Percentiles rank a stretch among this genome's conserved stretches.
phyloP scores from a whole-genome alignment of 2,329 filamentous ascomycete genomes.

The Leptographium lundbergii region DNA sequence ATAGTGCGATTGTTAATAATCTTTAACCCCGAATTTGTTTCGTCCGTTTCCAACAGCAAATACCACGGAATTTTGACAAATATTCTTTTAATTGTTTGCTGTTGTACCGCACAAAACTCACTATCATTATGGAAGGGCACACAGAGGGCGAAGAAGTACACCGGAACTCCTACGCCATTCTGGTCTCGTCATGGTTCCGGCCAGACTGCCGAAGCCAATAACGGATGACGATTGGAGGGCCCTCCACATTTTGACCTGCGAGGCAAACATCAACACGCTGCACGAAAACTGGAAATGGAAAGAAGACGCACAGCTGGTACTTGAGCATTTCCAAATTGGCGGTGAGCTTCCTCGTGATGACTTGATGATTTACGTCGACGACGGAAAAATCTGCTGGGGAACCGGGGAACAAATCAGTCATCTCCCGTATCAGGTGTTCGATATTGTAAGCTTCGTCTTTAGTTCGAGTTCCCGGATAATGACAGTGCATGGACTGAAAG shows the following conservation, averaged over 20 bases:
- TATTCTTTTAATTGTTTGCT: no score
- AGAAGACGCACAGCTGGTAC: not conserved
- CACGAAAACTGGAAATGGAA: not conserved
- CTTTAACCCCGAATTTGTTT: no score
- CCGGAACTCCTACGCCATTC: not conserved
- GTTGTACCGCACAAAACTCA: not conserved
- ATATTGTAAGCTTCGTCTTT: not conserved
- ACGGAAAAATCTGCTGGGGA: not conserved
- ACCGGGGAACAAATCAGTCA: not conserved
- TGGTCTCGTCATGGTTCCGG: not conserved
- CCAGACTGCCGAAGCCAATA: not conserved
- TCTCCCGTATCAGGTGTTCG: not conserved
- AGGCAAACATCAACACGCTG: not conserved
- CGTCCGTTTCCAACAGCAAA: no score
- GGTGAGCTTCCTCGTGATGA: not conserved
- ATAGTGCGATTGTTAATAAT: no score
- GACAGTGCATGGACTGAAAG: not conserved
- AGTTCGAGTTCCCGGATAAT: not conserved
- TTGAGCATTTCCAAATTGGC: not conserved
- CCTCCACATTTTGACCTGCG: not conserved
- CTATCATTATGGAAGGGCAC: slow-evolving; percentile 13
- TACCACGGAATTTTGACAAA: no score
- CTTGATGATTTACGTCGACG: not conserved
- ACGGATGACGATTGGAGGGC: slow-evolving; percentile 30
- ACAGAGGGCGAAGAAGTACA: slow-evolving; percentile 24